phyloP scores from a whole-genome alignment of 257 asterid species.

The Dorcoceras hygrometricum region DNA sequence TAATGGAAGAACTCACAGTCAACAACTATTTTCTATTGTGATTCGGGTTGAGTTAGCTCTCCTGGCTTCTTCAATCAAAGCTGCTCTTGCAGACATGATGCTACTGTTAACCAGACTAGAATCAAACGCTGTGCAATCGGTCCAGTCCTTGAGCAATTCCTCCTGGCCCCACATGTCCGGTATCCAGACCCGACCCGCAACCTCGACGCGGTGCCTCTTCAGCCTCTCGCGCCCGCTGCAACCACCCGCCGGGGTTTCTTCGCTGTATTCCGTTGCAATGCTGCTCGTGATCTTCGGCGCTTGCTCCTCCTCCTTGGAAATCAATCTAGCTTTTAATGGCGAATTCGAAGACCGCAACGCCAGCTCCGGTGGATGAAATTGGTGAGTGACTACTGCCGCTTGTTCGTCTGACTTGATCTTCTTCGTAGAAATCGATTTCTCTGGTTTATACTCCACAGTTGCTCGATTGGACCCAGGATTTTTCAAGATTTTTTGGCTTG shows the following conservation, averaged over 20 bases:
- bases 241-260: slow-evolving; percentile 14
- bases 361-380: background rate
- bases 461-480: background rate
- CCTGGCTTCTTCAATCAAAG: slow-evolving; percentile 55
- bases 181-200: slow-evolving; percentile 85
- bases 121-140: slow-evolving; percentile 69
- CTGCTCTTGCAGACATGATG: slow-evolving; percentile 62
- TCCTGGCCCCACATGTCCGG: slow-evolving; percentile 96
- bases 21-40: slow-evolving; percentile 42
- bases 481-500: background rate
- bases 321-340: background rate
- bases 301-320: background rate
- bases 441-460: background rate
- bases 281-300: background rate
- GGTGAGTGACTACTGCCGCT: background rate
- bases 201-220: slow-evolving; percentile 72
- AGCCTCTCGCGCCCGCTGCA: slow-evolving; percentile 62
- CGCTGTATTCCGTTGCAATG: slow-evolving; percentile 7
- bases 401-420: background rate
- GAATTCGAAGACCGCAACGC: too few relatives aligned
- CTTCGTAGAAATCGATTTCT: background rate
- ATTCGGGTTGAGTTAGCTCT: slow-evolving; percentile 34
- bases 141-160: slow-evolving; percentile 68
- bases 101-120: slow-evolving; percentile 42
- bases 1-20: background rate